Base-by-base conservation (phyloP, 176 grass and related monocot genomes). In the Canna indica region DNA sequence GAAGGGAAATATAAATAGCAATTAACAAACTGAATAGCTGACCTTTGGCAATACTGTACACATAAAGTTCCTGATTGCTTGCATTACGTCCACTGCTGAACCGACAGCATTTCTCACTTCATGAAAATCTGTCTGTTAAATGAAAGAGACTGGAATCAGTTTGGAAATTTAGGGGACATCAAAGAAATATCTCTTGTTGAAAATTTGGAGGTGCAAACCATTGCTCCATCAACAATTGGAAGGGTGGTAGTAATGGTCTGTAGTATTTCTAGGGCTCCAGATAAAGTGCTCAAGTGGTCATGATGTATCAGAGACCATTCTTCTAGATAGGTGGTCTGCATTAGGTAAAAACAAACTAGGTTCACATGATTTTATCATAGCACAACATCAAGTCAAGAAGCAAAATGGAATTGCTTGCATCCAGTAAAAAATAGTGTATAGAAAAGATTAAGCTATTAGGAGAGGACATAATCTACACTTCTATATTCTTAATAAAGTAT, bases 181-280 rank as follows among this genome's bases (percentile, higher is more conserved):
- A n/a, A n/a, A n/a, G n/a, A n/a, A n/a, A n/a, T n/a, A n/a, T n/a
- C n/a, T n/a, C 30, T 69, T 75, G 42, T 3, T 76, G 12, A 18
- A 13, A 41, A 47, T 24, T 39, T 61, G 64, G 31, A 45, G 54
- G 35, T 28, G n/a, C n/a, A n/a, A 69, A 99, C 94, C 94, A 93
- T 99, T 93, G 89, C 86, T 72, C 89, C 86, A 71, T 85, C 82
- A 69, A 69, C 73, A 53, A 93, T 58, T 48, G 94, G 89, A 87
- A 99, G 84, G 52, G 89, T 82, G 57, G 92, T 65, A 70, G 88
- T 99, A 76, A 82, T 88, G 44, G 89, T 80, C 45, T 91, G 85
- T 73, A 99, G 81, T 62, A 86, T 84, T 73, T 86, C 94, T 42
- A 89, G 77, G 70, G 75, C 76, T 69, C 81, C 90, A 77, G 80